Percentiles rank a stretch among this genome's conserved stretches.
These are phyloP conservation scores for Favolaschia claudopus DNA, from an alignment of 768 basidiomycete genomes.

Conservation along the genomic window DNA sequence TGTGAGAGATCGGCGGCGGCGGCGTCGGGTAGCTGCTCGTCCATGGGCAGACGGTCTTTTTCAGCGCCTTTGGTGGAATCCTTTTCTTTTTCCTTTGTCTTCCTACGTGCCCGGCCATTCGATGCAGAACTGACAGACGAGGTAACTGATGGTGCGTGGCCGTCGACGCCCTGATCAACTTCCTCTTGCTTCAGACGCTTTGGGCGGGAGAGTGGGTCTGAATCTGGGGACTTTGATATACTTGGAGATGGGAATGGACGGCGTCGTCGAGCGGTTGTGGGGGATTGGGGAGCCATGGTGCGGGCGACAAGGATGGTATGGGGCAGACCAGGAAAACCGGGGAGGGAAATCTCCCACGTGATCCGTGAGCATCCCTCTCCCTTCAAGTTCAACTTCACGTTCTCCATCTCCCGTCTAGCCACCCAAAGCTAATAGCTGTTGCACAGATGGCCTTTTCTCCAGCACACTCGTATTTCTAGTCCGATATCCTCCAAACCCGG, in stretches of 20 bases:
- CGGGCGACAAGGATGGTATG: neutral
- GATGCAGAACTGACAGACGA: constrained; percentile 40
- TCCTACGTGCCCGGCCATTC: constrained; percentile 38
- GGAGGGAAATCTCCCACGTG: neutral
- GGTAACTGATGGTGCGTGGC: constrained; percentile 45
- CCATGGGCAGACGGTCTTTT: constrained; percentile 36
- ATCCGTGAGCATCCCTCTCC: too few species aligned
- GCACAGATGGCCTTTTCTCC: too few species aligned
- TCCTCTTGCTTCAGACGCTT: constrained; percentile 82
- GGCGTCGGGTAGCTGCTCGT: constrained; percentile 31
- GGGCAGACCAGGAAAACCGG: neutral
- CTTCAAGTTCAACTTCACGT: too few species aligned
- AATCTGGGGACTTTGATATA: constrained; percentile 48
- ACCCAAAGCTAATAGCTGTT: too few species aligned
- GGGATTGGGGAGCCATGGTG: constrained; percentile 12
- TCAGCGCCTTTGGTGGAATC: constrained; percentile 55
- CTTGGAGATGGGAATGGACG: constrained; percentile 46
- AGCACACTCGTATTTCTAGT: too few species aligned
- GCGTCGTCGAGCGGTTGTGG: constrained; percentile 11
- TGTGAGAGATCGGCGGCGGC: constrained; percentile 40
- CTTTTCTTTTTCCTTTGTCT: constrained; percentile 71
- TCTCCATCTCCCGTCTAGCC: too few species aligned
- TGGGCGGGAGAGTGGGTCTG: constrained; percentile 44
- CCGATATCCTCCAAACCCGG: too few species aligned
- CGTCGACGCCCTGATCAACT: constrained; percentile 66